A percentile compares a stretch with the other conserved stretches of the same genome.
Conservation (phyloP, 2,329 filamentous ascomycete species). For the Colletotrichum sp. region DNA sequence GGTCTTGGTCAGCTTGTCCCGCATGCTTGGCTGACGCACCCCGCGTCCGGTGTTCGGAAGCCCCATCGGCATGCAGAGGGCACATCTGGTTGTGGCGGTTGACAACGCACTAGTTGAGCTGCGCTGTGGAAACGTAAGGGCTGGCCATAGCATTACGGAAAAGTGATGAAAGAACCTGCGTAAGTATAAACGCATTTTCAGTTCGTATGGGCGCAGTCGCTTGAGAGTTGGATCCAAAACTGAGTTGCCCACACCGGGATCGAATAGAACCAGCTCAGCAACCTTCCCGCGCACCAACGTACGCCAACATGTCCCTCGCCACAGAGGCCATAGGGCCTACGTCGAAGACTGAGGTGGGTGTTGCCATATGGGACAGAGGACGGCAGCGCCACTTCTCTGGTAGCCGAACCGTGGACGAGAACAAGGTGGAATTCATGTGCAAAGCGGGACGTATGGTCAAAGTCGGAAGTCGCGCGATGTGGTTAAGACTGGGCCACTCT, state of each 20-base stretch:
- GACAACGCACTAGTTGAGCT: slow-evolving; percentile 32
- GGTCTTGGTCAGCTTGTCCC: slow-evolving; percentile 23
- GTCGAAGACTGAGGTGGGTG: neutral
- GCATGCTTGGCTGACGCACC: slow-evolving; percentile 6
- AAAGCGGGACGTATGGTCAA: neutral
- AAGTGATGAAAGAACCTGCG: slow-evolving; percentile 32
- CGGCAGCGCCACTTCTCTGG: neutral
- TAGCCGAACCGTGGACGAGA: neutral
- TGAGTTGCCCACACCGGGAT: neutral
- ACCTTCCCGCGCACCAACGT: neutral
- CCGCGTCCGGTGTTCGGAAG: slow-evolving; percentile 26
- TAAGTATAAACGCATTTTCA: neutral
- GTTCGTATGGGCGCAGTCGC: neutral
- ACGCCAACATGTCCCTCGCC: neutral
- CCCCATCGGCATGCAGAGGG: slow-evolving; percentile 28
- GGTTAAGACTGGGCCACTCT: neutral
- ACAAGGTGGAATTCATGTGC: neutral
- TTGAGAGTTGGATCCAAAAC: neutral
- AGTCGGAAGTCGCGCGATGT: neutral
- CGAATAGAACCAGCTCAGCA: neutral
- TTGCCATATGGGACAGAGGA: neutral
- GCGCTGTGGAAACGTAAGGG: slow-evolving; percentile 20
- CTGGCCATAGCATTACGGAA: neutral
- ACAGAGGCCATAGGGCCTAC: neutral
- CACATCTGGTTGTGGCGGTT: slow-evolving; percentile 23